These are phyloP conservation scores for Pinus tabuliformis DNA, from an alignment of 75 land plant genomes.

Conservation along the genomic window DNA sequence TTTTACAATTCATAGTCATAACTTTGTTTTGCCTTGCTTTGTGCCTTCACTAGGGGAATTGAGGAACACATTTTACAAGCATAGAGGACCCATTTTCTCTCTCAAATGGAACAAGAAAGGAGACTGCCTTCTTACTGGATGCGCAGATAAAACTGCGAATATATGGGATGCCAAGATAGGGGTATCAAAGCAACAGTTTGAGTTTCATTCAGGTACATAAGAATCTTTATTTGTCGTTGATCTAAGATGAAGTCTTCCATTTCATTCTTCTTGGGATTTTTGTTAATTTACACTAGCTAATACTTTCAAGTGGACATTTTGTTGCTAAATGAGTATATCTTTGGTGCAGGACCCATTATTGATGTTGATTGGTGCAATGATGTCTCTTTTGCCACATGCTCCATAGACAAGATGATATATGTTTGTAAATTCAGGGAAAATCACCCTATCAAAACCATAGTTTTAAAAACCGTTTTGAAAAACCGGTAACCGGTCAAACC, in stretches of 20 bases:
- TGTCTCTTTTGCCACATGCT: conserved; percentile 89
- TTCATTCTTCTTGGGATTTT: too few species aligned
- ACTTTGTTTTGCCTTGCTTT: neutral
- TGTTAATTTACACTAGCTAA: too few species aligned
- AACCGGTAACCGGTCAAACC: too few species aligned
- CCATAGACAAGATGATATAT: conserved; percentile 92
- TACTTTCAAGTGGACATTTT: too few species aligned
- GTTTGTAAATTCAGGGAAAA: conserved; percentile 91
- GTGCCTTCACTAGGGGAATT: conserved; percentile 65
- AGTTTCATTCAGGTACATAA: conserved; percentile 75
- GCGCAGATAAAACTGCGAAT: conserved; percentile 95
- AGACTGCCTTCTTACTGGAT: conserved; percentile 90
- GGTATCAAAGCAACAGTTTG: conserved; percentile 92
- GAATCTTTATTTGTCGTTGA: too few species aligned
- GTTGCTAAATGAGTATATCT: too few species aligned
- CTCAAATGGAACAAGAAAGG: conserved; percentile 99
- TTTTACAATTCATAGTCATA: neutral
- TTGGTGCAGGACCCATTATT: conserved; percentile 75
- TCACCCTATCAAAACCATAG: conserved; percentile 62
- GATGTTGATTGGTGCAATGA: conserved; percentile 99
- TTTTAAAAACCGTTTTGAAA: too few species aligned
- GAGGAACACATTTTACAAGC: conserved; percentile 83
- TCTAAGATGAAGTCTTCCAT: too few species aligned
- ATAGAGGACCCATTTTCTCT: conserved; percentile 92
- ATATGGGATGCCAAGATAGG: conserved; percentile 96